A percentile compares a stretch with the other conserved stretches of the same genome.
Conservation (phyloP, 768 basidiomycete species). For the Naganishia vishniacii region DNA sequence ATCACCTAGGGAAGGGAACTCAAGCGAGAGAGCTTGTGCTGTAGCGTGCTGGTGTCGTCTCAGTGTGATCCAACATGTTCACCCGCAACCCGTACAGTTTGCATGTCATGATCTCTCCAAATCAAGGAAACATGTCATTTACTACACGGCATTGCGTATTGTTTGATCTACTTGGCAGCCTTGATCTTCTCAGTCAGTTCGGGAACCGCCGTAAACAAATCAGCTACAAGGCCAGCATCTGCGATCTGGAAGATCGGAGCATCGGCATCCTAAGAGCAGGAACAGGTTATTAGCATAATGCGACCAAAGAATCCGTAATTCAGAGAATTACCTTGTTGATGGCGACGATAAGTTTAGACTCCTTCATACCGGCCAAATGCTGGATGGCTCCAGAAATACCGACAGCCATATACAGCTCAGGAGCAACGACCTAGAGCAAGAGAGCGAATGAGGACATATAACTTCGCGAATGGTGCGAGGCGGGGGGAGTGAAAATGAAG, state of each 20-base stretch:
- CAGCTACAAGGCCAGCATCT: conserved; percentile 87
- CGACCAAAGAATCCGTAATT: not conserved
- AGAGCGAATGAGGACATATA: not conserved
- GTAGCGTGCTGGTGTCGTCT: no score
- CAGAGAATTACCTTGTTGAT: conserved; percentile 78
- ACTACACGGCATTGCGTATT: not conserved
- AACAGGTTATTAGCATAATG: not conserved
- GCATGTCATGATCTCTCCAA: no score
- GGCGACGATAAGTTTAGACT: conserved; percentile 95
- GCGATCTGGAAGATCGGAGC: conserved; percentile 99
- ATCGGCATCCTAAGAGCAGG: conserved; percentile 68
- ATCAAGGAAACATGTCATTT: no score
- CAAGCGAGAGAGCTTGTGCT: no score
- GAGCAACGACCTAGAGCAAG: conserved; percentile 66
- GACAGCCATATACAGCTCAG: conserved; percentile 89
- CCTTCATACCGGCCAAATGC: conserved; percentile 99
- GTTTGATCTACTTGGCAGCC: conserved; percentile 36
- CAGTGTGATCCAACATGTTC: no score
- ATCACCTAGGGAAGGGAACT: conserved; percentile 24
- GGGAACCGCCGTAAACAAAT: conserved; percentile 86
- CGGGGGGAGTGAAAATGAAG: not conserved
- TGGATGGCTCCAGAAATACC: conserved; percentile 99
- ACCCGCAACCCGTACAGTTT: no score
- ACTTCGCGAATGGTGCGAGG: not conserved
- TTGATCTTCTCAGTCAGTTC: conserved; percentile 84